Base-by-base conservation (phyloP, 108 stramenopile species). In the Cyclotella choctawhatcheeana region DNA sequence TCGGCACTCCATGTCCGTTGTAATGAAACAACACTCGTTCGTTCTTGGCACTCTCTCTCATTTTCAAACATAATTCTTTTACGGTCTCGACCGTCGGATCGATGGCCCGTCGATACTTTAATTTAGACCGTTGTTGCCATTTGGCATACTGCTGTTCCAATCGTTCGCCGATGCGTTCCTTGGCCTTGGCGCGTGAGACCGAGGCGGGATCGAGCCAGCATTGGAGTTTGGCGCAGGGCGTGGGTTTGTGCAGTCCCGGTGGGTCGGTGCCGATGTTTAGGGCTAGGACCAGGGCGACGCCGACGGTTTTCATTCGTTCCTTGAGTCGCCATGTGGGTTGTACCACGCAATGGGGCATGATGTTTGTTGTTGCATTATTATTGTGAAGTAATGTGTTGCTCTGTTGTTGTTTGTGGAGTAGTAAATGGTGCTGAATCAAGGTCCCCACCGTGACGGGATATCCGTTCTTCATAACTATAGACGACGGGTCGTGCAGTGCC, bases 71-170 rank as follows among this genome's bases (percentile, higher is more conserved):
- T 25, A 98, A 76, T 3, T 72, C 66, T 34, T 88, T 79, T 0
- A 99, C 92, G 48, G 93, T 86, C n/a, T 98, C 97, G n/a, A 93
- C 84, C 0, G 98, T 97, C 5, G 99, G 99, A 83, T 99, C 98
- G 17, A 97, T 63, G 2, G 90, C 81, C 7, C 84, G 76, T 66
- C 83, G 82, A 74, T 96, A 97, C 54, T 85, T 82, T 6, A 96
- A 55, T 33, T 77, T 76, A 5, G 88, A 81, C 10, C 88, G 81
- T 32, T 89, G 82, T 44, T 86, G 82, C 96, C 96, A 97, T 52
- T 82, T 69, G 7, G 90, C 84, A 79, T 97, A 99, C 72, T 99
- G 98, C 54, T 77, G 72, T 52, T 98, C 95, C 17, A 99, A 83
- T 6, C 83, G 76, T 59, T 88, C 84, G 6, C 92, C 98, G 60